Conservation (phyloP, 768 basidiomycete genomes). For the Suillus weaverae region DNA sequence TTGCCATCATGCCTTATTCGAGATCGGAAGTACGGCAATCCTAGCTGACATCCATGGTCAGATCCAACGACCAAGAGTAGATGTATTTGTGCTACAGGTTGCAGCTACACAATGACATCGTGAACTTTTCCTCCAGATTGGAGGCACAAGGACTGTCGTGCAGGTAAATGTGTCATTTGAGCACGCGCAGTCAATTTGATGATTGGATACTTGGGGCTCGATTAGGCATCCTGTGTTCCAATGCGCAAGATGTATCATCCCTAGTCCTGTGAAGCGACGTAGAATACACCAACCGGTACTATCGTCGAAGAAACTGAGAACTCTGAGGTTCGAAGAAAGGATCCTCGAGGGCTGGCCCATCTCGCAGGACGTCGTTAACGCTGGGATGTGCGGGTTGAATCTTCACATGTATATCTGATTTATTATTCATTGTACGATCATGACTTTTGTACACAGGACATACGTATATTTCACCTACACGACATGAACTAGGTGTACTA, state of each 20-base stretch:
- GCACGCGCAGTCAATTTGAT: constrained; percentile 89
- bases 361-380: constrained; percentile 59
- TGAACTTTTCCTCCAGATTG: constrained; percentile 55
- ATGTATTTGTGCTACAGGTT: constrained; percentile 46
- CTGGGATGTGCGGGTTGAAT: constrained; percentile 43
- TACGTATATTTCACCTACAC: neutral
- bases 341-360: constrained; percentile 57
- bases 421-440: neutral
- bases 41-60: constrained; percentile 90
- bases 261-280: constrained; percentile 10
- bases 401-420: constrained; percentile 21
- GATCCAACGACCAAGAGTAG: constrained; percentile 75
- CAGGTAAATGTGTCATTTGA: constrained; percentile 97
- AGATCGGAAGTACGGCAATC: constrained; percentile 65
- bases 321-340: constrained; percentile 34
- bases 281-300: constrained; percentile 7
- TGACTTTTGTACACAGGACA: neutral
- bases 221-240: constrained; percentile 44
- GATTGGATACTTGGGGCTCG: constrained; percentile 74
- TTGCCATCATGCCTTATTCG: constrained; percentile 67
- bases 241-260: constrained; percentile 20
- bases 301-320: constrained; percentile 39
- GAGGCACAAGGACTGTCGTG: constrained; percentile 94
- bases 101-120: neutral
- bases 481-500: neutral